Conservation (phyloP, 129 eudicot genomes). For the Escallonia rubra region DNA sequence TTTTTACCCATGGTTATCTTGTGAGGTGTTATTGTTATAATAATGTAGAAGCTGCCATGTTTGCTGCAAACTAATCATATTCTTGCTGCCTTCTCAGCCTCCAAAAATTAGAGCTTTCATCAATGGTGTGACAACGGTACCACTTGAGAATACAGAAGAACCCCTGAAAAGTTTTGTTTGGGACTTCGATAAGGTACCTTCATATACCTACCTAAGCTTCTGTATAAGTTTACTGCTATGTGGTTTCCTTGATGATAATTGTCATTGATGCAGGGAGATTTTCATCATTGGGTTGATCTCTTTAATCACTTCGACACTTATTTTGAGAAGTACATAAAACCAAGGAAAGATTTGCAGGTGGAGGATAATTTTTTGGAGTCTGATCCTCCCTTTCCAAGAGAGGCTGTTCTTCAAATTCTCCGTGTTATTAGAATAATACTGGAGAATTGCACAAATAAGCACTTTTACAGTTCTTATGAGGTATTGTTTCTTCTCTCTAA, state of each 20-base stretch:
- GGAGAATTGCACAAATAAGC: slow-evolving; percentile 94
- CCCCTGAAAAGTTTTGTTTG: slow-evolving; percentile 73
- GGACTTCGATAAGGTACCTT: slow-evolving; percentile 91
- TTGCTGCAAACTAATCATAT: too few relatives aligned
- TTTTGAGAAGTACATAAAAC: slow-evolving; percentile 84
- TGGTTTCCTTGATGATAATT: slow-evolving; percentile 10
- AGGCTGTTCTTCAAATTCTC: slow-evolving; percentile 84
- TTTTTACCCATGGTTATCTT: neutral
- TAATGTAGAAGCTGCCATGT: neutral
- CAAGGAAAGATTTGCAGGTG: slow-evolving; percentile 89
- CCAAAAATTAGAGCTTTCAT: slow-evolving; percentile 85
- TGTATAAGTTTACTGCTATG: slow-evolving; percentile 5
- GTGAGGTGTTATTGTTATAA: slow-evolving; percentile 7
- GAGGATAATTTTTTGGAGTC: slow-evolving; percentile 65
- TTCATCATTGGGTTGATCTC: slow-evolving; percentile 95
- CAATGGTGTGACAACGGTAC: slow-evolving; percentile 55
- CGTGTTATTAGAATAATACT: slow-evolving; percentile 80
- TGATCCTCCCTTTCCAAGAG: slow-evolving; percentile 92
- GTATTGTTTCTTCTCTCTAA: slow-evolving; percentile 22
- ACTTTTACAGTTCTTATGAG: slow-evolving; percentile 90
- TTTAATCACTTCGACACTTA: slow-evolving; percentile 82
- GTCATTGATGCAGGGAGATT: slow-evolving; percentile 77
- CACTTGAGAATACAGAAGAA: slow-evolving; percentile 75
- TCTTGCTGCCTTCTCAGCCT: slow-evolving; percentile 52
- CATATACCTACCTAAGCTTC: slow-evolving; percentile 7